Evolutionary conservation across 169 alveolate genomes (phyloP).

Genomic region (Plasmodium yoelii): DNA sequence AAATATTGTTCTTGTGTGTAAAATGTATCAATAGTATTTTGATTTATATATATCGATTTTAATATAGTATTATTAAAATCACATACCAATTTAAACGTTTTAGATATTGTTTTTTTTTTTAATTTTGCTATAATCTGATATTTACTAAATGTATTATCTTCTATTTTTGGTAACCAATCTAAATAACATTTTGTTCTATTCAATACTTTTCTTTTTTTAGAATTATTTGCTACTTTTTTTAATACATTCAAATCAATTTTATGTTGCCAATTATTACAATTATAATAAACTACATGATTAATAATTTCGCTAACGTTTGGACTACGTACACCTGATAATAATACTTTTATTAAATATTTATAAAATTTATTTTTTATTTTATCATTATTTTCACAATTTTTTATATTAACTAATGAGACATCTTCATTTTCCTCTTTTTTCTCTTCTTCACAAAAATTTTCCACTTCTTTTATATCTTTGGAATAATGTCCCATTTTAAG

Average conservation of each 20-base stretch:
- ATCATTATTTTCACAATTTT: background rate
- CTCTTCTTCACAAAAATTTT: background rate
- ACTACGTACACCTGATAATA: conserved; percentile 50
- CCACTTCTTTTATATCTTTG: background rate
- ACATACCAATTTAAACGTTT: conserved; percentile 62
- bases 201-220: conserved; percentile 14
- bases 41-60: conserved; percentile 61
- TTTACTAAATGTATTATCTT: conserved; percentile 60
- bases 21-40: conserved; percentile 34
- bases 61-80: conserved; percentile 62
- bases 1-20: conserved; percentile 2
- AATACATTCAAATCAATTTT: conserved; percentile 40
- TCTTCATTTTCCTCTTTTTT: background rate
- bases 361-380: conserved; percentile 1
- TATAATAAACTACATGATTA: conserved; percentile 40
- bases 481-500: background rate
- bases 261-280: conserved; percentile 61
- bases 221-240: conserved; percentile 16
- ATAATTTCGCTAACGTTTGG: conserved; percentile 51
- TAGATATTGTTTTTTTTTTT: conserved; percentile 43
- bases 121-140: conserved; percentile 55
- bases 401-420: background rate
- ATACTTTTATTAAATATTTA: conserved; percentile 20
- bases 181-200: conserved; percentile 54
- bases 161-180: conserved; percentile 60